Percentiles rank a stretch among this genome's conserved stretches.
These are phyloP conservation scores for Adansonia madagascariensis DNA, from an alignment of 441 rosid genomes.

Conservation along the genomic window DNA sequence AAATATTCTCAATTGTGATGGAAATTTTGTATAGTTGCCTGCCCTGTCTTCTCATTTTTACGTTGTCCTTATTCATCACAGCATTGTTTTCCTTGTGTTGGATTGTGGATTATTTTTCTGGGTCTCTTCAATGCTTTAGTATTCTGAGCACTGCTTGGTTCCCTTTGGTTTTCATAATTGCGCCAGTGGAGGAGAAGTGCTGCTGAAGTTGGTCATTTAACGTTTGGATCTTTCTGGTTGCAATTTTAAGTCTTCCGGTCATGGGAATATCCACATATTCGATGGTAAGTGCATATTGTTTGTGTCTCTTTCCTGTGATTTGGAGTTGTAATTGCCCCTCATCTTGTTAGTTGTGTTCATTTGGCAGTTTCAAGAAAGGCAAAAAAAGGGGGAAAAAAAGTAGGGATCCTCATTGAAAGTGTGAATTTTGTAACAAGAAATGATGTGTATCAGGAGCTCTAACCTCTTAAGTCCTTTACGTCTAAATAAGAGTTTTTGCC, in stretches of 20 bases:
- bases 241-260: background rate
- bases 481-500: background rate
- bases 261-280: slow-evolving; percentile 15
- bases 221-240: slow-evolving; percentile 1
- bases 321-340: slow-evolving; percentile 6
- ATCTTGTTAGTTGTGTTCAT: background rate
- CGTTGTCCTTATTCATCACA: background rate
- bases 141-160: background rate
- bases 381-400: background rate
- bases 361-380: background rate
- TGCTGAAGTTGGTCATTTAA: background rate
- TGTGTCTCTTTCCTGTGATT: background rate
- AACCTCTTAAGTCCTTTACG: background rate
- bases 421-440: slow-evolving; percentile 2
- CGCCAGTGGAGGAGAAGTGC: background rate
- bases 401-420: background rate
- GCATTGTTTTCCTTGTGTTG: background rate
- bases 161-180: background rate
- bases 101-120: slow-evolving; percentile 1
- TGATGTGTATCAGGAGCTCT: background rate
- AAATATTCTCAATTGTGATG: background rate
- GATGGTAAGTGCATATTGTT: slow-evolving; percentile 4
- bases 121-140: slow-evolving; percentile 3
- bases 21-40: background rate
- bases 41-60: background rate